phyloP scores from a whole-genome alignment of 169 alveolate genomes.

The Plasmodium gonderi region DNA sequence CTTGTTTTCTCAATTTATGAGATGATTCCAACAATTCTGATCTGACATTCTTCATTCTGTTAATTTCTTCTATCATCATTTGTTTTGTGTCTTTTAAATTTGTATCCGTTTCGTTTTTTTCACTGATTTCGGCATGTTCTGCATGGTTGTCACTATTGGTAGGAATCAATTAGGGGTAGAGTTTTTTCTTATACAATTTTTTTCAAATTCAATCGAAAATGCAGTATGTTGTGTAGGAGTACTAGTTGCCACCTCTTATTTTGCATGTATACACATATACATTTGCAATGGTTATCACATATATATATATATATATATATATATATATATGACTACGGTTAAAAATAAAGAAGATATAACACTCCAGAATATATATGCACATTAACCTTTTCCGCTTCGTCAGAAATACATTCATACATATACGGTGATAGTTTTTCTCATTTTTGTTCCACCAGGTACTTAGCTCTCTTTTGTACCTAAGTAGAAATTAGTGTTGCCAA shows the following conservation, averaged over 20 bases:
- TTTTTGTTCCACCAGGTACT: slow-evolving; percentile 57
- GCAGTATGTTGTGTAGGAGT: too few relatives aligned
- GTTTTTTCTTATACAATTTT: not conserved
- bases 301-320: not conserved
- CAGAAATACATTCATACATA: slow-evolving; percentile 44
- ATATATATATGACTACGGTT: too few relatives aligned
- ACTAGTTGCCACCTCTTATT: not conserved
- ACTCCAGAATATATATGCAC: not conserved
- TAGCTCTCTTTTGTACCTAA: slow-evolving; percentile 29
- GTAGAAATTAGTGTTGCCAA: not conserved
- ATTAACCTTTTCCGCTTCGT: slow-evolving; percentile 32
- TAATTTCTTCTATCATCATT: slow-evolving; percentile 68
- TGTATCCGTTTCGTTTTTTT: not conserved
- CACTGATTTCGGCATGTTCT: not conserved
- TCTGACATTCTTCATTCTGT: slow-evolving; percentile 62
- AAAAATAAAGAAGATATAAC: too few relatives aligned
- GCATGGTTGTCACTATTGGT: not conserved
- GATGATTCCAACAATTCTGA: slow-evolving; percentile 66
- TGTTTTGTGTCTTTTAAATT: slow-evolving; percentile 70
- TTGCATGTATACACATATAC: not conserved
- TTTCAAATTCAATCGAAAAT: too few relatives aligned
- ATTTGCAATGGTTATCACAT: not conserved
- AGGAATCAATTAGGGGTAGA: not conserved
- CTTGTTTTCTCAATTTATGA: slow-evolving; percentile 63
- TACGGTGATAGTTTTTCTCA: slow-evolving; percentile 54